phyloP scores from a whole-genome alignment of 192 early-diverging fungal genomes.

The Coemansia javaensis region DNA sequence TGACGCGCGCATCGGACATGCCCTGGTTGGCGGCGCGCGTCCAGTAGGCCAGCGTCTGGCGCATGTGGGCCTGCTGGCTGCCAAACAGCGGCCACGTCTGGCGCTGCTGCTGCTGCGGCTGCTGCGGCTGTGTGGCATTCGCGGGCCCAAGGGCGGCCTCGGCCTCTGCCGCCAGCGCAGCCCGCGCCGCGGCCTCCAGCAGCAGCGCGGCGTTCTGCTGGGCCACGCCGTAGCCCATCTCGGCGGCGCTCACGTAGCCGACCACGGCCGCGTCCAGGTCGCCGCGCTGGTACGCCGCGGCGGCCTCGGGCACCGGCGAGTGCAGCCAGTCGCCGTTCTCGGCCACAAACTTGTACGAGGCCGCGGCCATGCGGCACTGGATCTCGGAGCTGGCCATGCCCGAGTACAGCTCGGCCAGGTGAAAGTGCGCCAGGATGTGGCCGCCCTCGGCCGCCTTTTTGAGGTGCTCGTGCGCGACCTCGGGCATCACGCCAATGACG shows the following conservation, averaged over 20 bases:
- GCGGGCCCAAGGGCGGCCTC: not conserved
- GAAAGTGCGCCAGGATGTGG: conserved; percentile 75
- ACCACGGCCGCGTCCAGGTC: conserved; percentile 69
- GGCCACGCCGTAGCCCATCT: conserved; percentile 81
- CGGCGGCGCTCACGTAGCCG: conserved; percentile 78
- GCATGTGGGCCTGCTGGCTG: conserved; percentile 2
- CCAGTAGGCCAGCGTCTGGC: conserved; percentile 83
- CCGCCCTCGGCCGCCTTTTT: conserved; percentile 57
- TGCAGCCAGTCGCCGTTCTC: conserved; percentile 86
- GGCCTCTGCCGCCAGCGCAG: not conserved
- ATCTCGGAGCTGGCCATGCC: conserved; percentile 48
- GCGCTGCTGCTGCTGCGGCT: not conserved
- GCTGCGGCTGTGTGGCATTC: no score
- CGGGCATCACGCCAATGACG: conserved; percentile 10
- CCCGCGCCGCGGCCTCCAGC: conserved; percentile 54
- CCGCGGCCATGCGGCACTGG: conserved; percentile 64
- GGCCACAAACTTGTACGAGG: conserved; percentile 72
- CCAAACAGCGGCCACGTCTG: conserved; percentile 9
- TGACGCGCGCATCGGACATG: conserved; percentile 83
- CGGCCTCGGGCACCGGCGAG: conserved; percentile 58
- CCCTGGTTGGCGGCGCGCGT: conserved; percentile 91
- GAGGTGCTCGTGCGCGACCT: conserved; percentile 54
- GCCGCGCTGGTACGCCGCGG: conserved; percentile 53
- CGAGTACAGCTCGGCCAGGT: conserved; percentile 68
- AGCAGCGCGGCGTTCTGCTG: conserved; percentile 90